Evolutionary conservation across 2,329 filamentous ascomycete genomes (phyloP).

Genomic region (Sporothrix brunneoviolacea): DNA sequence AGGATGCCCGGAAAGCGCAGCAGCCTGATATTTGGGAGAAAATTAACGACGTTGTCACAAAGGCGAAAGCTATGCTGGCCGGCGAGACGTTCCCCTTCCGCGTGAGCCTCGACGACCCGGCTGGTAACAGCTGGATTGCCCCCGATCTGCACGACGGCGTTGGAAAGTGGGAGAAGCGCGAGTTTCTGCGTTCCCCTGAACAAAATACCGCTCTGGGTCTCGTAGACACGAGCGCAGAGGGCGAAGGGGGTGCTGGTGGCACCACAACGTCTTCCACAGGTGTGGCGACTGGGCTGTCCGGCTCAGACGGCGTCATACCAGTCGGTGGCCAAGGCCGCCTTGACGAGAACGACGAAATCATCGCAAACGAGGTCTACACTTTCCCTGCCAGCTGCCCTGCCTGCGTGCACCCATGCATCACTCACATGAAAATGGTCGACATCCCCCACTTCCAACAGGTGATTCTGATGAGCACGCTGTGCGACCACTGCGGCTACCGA

Average conservation of each 20-base stretch:
- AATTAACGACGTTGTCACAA: conserved; percentile 67
- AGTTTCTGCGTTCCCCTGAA: conserved; percentile 74
- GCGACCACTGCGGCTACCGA: conserved; percentile 85
- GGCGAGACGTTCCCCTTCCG: conserved; percentile 82
- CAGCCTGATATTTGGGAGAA: conserved; percentile 73
- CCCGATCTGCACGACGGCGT: conserved; percentile 71
- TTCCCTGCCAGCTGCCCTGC: conserved; percentile 90
- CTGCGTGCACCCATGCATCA: conserved; percentile 77
- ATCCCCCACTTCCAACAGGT: conserved; percentile 98
- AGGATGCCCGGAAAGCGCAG: conserved; percentile 72
- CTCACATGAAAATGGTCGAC: conserved; percentile 98
- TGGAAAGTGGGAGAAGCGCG: conserved; percentile 83
- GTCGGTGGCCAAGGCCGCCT: conserved; percentile 34
- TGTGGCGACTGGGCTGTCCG: conserved; percentile 28
- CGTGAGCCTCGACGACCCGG: conserved; percentile 79
- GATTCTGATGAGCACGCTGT: conserved; percentile 89
- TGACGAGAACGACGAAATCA: conserved; percentile 64
- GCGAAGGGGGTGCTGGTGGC: conserved; percentile 1
- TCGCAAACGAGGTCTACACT: conserved; percentile 86
- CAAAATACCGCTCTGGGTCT: conserved; percentile 86
- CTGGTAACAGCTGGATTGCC: conserved; percentile 94
- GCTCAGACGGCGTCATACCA: conserved; percentile 45
- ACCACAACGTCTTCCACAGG: conserved; percentile 16
- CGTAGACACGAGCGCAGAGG: conserved; percentile 49
- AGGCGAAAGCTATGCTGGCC: conserved; percentile 68